Percentiles rank a stretch among this genome's conserved stretches.
Conservation (phyloP, 768 basidiomycete species). For the Lyophyllum semitale region DNA sequence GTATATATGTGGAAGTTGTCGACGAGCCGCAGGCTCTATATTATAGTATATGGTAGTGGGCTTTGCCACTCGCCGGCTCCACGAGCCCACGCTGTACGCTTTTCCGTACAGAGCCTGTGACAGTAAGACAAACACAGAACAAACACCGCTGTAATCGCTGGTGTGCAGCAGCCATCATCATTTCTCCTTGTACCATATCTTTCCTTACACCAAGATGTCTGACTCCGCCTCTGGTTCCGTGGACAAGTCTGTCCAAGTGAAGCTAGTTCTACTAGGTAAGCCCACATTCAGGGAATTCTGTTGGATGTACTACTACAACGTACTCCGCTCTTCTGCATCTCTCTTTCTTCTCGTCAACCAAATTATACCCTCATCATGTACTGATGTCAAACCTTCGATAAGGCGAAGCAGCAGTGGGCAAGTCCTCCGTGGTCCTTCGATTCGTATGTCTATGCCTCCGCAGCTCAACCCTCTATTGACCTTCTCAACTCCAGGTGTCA, state of each 20-base stretch:
- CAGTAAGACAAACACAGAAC: constrained; percentile 12
- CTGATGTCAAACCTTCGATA: constrained; percentile 20
- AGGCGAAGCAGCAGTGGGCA: constrained; percentile 99
- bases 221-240: constrained; percentile 72
- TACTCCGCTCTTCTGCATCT: constrained; percentile 4
- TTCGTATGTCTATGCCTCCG: constrained; percentile 63
- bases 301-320: neutral
- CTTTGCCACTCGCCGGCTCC: no score
- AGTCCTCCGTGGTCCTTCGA: constrained; percentile 96
- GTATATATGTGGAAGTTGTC: no score
- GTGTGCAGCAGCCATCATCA: constrained; percentile 9
- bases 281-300: constrained; percentile 1
- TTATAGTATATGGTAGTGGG: no score
- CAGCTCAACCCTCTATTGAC: constrained; percentile 13
- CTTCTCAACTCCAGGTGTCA: constrained; percentile 61
- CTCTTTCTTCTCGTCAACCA: constrained; percentile 4
- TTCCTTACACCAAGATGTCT: constrained; percentile 51
- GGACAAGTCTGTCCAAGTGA: constrained; percentile 96
- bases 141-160: constrained; percentile 15
- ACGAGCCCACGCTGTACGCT: no score
- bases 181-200: constrained; percentile 10
- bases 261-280: constrained; percentile 93
- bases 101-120: no score
- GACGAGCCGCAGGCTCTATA: no score
- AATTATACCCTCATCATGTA: neutral